These are phyloP conservation scores for Hyphopichia pseudoburtonii DNA, from an alignment of 1,139 yeast species.

Conservation along the genomic window DNA sequence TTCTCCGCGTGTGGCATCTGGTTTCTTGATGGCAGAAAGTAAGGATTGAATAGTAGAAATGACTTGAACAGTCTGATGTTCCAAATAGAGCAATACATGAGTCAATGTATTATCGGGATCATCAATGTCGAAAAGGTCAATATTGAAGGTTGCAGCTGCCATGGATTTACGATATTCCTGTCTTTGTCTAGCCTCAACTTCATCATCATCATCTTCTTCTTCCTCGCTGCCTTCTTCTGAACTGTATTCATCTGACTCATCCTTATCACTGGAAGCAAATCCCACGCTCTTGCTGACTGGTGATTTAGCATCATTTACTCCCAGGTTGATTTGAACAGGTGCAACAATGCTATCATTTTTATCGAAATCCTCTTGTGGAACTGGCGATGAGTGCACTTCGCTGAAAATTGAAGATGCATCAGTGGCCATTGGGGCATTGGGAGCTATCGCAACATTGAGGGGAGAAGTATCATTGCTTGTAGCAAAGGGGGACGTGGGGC, in stretches of 20 bases:
- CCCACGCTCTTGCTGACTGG: constrained; percentile 5
- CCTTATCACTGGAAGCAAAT: constrained; percentile 10
- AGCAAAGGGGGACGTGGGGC: background rate
- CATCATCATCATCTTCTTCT: constrained; percentile 23
- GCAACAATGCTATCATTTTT: background rate
- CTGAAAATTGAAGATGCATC: constrained; percentile 3
- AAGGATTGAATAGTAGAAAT: constrained; percentile 86
- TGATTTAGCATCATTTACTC: background rate
- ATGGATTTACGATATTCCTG: constrained; percentile 50
- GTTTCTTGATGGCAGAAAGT: constrained; percentile 71
- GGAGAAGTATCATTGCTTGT: background rate
- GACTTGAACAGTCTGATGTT: constrained; percentile 91
- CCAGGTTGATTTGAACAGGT: background rate
- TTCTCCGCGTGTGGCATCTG: constrained; percentile 74
- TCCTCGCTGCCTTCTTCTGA: constrained; percentile 19
- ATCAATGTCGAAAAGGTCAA: constrained; percentile 72
- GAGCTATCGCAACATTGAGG: constrained; percentile 1
- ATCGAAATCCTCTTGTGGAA: background rate
- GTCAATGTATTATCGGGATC: constrained; percentile 87
- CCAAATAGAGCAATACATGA: constrained; percentile 81
- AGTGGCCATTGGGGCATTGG: background rate
- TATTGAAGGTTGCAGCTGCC: constrained; percentile 61
- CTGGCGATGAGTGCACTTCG: background rate
- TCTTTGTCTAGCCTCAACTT: constrained; percentile 40
- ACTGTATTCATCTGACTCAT: constrained; percentile 14